These are phyloP conservation scores for Nicotiana obtusifolia DNA, from an alignment of 257 asterid species.

Conservation along the genomic window DNA sequence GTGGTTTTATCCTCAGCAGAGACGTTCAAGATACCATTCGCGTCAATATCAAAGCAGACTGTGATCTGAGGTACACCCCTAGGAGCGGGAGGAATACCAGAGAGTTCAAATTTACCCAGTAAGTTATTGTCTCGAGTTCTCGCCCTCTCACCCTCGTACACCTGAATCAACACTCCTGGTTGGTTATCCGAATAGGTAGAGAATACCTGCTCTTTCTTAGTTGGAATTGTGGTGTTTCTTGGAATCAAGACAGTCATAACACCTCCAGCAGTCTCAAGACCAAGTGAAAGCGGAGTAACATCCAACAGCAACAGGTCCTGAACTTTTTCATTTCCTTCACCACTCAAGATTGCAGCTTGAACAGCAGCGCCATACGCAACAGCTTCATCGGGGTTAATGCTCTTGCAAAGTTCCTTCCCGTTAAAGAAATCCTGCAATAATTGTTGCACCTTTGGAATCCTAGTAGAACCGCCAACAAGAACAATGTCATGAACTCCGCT, in stretches of 20 bases:
- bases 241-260: slow-evolving; percentile 32
- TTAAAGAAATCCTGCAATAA: slow-evolving; percentile 38
- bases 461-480: slow-evolving; percentile 40
- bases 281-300: slow-evolving; percentile 28
- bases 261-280: slow-evolving; percentile 33
- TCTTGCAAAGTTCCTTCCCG: slow-evolving; percentile 41
- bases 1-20: slow-evolving; percentile 41
- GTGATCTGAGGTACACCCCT: slow-evolving; percentile 32
- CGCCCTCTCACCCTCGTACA: slow-evolving; percentile 31
- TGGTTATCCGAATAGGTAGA: slow-evolving; percentile 29
- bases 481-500: slow-evolving; percentile 31
- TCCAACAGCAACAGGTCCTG: slow-evolving; percentile 30
- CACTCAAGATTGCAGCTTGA: slow-evolving; percentile 35
- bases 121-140: slow-evolving; percentile 30
- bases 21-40: slow-evolving; percentile 30
- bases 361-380: slow-evolving; percentile 45
- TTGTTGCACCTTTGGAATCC: slow-evolving; percentile 38
- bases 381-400: slow-evolving; percentile 38
- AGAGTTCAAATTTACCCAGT: slow-evolving; percentile 28
- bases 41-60: slow-evolving; percentile 32
- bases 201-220: slow-evolving; percentile 34
- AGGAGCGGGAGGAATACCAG: slow-evolving; percentile 31
- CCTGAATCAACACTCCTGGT: slow-evolving; percentile 38
- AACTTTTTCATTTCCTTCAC: slow-evolving; percentile 33
- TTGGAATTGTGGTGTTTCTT: slow-evolving; percentile 31